phyloP scores from a whole-genome alignment of 345 rosid species.

The Pugionium dolabratum region DNA sequence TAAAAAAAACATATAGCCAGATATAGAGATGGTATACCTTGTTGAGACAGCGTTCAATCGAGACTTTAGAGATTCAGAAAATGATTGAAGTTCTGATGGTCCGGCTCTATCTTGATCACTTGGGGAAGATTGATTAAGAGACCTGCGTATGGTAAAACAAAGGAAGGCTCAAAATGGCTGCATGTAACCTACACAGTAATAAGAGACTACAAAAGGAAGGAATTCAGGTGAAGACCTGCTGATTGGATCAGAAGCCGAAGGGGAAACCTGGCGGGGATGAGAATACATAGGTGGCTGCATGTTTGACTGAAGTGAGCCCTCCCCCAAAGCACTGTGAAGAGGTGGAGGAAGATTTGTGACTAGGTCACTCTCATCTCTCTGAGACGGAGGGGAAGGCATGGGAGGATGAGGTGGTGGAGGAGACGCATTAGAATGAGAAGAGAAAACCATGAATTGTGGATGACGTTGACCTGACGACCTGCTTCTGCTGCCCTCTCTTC shows the following conservation, averaged over 20 bases:
- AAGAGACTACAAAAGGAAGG: conserved; percentile 3
- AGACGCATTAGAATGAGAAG: conserved; percentile 57
- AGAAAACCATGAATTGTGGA: conserved; percentile 75
- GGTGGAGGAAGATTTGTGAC: conserved; percentile 52
- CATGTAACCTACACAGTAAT: conserved; percentile 7
- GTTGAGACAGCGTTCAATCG: conserved; percentile 70
- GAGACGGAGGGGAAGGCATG: conserved; percentile 60
- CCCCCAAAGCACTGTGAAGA: conserved; percentile 42
- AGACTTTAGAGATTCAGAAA: conserved; percentile 84
- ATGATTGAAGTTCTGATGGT: conserved; percentile 81
- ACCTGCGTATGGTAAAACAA: conserved; percentile 38
- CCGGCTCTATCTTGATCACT: conserved; percentile 79
- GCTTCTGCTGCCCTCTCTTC: conserved; percentile 84
- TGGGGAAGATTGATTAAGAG: conserved; percentile 56
- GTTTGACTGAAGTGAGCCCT: conserved; percentile 25
- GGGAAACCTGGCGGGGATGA: conserved; percentile 47
- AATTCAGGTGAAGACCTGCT: conserved; percentile 48
- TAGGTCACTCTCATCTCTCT: conserved; percentile 56
- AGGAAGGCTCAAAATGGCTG: conserved; percentile 13
- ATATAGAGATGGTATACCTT: conserved; percentile 47
- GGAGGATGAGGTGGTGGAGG: conserved; percentile 43
- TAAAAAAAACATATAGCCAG: conserved; percentile 1
- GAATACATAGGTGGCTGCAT: not conserved
- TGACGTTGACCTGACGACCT: conserved; percentile 72
- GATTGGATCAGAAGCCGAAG: conserved; percentile 56